Evolutionary conservation across 352 stramenopile genomes (phyloP).

Genomic region (Pythium aphanidermatum): DNA sequence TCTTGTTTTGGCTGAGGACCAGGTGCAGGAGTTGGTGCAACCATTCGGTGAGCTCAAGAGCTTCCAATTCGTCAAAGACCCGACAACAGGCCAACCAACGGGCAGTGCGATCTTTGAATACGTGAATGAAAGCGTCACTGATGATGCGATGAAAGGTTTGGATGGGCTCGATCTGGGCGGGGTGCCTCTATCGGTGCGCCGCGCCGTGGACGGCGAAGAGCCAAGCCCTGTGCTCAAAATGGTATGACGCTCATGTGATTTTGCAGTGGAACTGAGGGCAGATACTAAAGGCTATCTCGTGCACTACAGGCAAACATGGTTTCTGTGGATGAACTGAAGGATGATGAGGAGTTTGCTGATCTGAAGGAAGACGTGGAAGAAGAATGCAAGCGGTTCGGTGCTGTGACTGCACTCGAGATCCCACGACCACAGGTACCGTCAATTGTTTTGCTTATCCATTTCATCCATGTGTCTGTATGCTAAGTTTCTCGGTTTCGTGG

Average conservation of each 20-base stretch:
- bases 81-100: slow-evolving; percentile 36
- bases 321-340: slow-evolving; percentile 69
- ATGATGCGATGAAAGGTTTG: slow-evolving; percentile 60
- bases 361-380: slow-evolving; percentile 87
- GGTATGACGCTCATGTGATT: slow-evolving; percentile 27
- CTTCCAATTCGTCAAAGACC: slow-evolving; percentile 62
- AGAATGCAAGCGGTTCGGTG: slow-evolving; percentile 85
- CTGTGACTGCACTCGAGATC: slow-evolving; percentile 63
- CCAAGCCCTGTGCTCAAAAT: slow-evolving; percentile 64
- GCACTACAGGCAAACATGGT: slow-evolving; percentile 80
- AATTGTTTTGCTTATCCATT: not conserved
- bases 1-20: slow-evolving; percentile 58
- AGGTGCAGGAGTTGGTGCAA: slow-evolving; percentile 80
- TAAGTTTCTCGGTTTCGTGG: no score
- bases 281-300: slow-evolving; percentile 1
- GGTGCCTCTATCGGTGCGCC: slow-evolving; percentile 53
- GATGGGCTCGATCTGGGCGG: slow-evolving; percentile 76
- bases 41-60: slow-evolving; percentile 73
- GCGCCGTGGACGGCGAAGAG: slow-evolving; percentile 40
- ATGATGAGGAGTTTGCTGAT: slow-evolving; percentile 85
- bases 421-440: slow-evolving; percentile 67
- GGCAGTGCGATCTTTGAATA: slow-evolving; percentile 82
- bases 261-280: not conserved
- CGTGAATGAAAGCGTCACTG: slow-evolving; percentile 43
- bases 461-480: no score